Conservation (phyloP, 2,329 filamentous ascomycete genomes). For the Cercospora beticola region DNA sequence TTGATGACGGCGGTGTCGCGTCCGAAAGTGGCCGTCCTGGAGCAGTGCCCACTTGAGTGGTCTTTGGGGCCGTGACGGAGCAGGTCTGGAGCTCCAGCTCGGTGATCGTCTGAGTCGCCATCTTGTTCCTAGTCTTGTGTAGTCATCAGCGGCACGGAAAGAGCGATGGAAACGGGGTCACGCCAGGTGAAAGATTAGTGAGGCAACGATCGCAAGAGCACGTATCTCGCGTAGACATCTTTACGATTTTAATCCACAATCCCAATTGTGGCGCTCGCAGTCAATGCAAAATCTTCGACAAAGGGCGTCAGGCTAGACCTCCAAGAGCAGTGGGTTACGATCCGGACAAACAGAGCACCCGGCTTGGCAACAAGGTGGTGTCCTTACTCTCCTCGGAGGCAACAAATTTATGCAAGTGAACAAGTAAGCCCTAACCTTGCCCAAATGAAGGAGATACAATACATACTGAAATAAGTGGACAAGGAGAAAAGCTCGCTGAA, state of each 20-base stretch:
- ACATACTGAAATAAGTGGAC: neutral
- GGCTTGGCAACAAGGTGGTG: neutral
- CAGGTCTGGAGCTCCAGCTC: neutral
- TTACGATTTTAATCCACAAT: neutral
- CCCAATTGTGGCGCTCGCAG: neutral
- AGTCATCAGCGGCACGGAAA: neutral
- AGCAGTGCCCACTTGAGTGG: neutral
- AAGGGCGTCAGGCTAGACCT: constrained; percentile 11
- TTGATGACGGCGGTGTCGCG: neutral
- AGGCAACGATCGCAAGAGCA: neutral
- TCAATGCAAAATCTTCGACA: neutral
- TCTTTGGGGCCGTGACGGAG: neutral
- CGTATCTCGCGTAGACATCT: neutral
- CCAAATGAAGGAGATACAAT: neutral
- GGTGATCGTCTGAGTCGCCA: neutral
- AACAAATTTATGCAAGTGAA: neutral
- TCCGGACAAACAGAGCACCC: neutral
- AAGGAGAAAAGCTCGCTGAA: neutral
- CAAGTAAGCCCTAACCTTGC: neutral
- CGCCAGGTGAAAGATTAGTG: no score
- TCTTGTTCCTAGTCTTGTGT: neutral
- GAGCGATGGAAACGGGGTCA: neutral
- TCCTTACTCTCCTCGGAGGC: neutral
- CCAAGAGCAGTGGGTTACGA: constrained; percentile 1
- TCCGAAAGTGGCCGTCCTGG: neutral